A percentile compares a stretch with the other conserved stretches of the same genome.
These are phyloP conservation scores for Paxillus rubicundulus DNA, from an alignment of 768 basidiomycete species.

Conservation along the genomic window DNA sequence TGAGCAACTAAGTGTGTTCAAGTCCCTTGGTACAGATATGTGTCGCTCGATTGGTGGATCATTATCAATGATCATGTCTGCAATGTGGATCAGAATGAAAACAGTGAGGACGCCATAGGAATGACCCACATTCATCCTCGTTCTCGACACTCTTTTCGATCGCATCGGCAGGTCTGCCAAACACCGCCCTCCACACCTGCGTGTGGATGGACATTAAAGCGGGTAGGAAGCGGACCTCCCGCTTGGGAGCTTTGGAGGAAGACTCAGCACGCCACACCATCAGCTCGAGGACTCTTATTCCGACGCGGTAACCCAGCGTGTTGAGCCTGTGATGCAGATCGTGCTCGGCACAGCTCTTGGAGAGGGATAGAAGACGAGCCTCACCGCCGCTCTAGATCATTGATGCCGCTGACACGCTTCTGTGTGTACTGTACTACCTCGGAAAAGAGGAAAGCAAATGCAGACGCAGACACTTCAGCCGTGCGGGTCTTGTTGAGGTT, in stretches of 20 bases:
- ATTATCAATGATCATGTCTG: conserved; percentile 99
- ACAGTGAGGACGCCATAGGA: neutral
- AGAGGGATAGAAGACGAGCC: conserved; percentile 16
- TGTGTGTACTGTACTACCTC: conserved; percentile 96
- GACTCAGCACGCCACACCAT: conserved; percentile 79
- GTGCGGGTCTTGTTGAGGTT: conserved; percentile 83
- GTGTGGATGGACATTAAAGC: conserved; percentile 93
- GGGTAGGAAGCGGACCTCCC: conserved; percentile 87
- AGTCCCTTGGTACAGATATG: conserved; percentile 91
- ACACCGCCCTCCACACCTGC: conserved; percentile 92
- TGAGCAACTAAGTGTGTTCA: conserved; percentile 94
- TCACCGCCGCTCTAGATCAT: conserved; percentile 91
- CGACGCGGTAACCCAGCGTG: conserved; percentile 90
- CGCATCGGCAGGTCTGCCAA: conserved; percentile 90
- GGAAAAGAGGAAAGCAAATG: conserved; percentile 89
- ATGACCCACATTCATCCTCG: conserved; percentile 82
- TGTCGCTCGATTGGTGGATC: conserved; percentile 88
- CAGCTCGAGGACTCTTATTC: conserved; percentile 82
- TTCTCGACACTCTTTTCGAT: conserved; percentile 97
- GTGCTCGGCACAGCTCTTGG: neutral
- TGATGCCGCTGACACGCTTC: conserved; percentile 90
- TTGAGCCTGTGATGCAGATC: conserved; percentile 60
- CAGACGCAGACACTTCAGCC: conserved; percentile 77
- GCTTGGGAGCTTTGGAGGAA: conserved; percentile 83
- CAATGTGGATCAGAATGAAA: conserved; percentile 1